Conservation (phyloP, 345 rosid genomes). For the Dipteronia sinensis region DNA sequence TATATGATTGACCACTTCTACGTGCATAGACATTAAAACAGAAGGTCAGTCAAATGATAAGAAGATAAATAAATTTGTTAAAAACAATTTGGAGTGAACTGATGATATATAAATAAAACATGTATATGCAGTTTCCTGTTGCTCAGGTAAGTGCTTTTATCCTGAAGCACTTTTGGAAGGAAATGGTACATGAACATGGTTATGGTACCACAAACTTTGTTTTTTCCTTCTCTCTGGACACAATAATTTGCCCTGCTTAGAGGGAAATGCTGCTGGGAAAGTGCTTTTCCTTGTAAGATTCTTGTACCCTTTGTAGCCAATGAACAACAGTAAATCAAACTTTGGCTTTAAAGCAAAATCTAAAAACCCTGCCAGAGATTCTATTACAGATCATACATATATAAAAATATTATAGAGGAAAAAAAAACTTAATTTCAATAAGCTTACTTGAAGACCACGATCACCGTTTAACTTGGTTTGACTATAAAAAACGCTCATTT, state of each 20-base stretch:
- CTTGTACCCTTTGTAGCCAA: not conserved
- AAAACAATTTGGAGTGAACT: not conserved
- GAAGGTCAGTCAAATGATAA: not conserved
- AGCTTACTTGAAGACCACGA: too few relatives aligned
- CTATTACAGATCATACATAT: not conserved
- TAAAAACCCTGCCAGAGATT: not conserved
- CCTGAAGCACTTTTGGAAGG: not conserved
- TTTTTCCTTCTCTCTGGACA: not conserved
- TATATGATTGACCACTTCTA: not conserved
- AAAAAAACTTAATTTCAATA: too few relatives aligned
- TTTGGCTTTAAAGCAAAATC: constrained; percentile 1
- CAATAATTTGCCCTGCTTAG: constrained; percentile 6
- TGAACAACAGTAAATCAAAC: not conserved
- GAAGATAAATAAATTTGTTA: not conserved
- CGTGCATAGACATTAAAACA: not conserved
- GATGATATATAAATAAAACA: not conserved
- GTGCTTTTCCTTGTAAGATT: not conserved
- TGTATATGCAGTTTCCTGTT: not conserved
- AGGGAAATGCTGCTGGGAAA: constrained; percentile 4
- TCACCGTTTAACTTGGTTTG: too few relatives aligned
- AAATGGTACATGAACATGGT: not conserved
- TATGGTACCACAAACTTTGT: not conserved
- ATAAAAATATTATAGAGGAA: not conserved
- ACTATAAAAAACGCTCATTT: too few relatives aligned
- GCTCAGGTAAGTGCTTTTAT: not conserved